Evolutionary conservation across 768 basidiomycete genomes (phyloP), one percentile per base, ranked within the genome.

Genomic region (Amanita exitialis): DNA sequence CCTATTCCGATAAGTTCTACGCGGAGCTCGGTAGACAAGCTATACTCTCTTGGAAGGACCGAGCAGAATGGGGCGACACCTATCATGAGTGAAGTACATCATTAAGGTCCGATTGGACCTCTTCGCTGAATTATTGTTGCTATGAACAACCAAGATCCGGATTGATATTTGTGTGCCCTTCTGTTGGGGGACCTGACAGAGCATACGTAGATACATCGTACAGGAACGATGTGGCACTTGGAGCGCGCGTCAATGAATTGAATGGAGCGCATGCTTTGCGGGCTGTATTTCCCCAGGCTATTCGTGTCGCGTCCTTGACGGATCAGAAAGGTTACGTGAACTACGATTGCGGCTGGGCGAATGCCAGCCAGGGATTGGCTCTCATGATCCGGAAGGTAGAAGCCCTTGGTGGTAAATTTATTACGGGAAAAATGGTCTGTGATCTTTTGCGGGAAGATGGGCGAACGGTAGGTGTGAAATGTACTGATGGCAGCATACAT

Each of bases 281-380:
- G n/a, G 54, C 61, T 12, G 64, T 66, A 5, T 82, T 86, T 56
- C 78, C 82, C 2, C 47, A 64, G 0, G 58, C 57, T 13, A 70
- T 77, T 20, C 57, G 38, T 41, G 60, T 66, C 3, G 69, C 64
- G 6, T 56, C 65, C 12, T 70, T 76, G 50, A 62, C 68, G 6
- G 49, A 64, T 7, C 54, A 60, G 30, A 56, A 64, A 20, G 89
- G 84, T 1, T 94, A 86, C 60, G 57, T 86, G 41, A 95, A 92
- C 59, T 69, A 67, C 6, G 82, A 87, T 34, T 79, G 86, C 1
- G 93, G 93, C 12, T 97, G 93, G 93, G 90, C 79, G 2, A 73
- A 84, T 59, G 90, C 93, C 1, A 71, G 74, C 1, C 77, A 83
- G 59, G 90, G 85, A 3, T 59, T 91, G 7, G 58, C 64, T 2